phyloP scores from a whole-genome alignment of 106 monocot genomes.

The Posidonia australis region DNA sequence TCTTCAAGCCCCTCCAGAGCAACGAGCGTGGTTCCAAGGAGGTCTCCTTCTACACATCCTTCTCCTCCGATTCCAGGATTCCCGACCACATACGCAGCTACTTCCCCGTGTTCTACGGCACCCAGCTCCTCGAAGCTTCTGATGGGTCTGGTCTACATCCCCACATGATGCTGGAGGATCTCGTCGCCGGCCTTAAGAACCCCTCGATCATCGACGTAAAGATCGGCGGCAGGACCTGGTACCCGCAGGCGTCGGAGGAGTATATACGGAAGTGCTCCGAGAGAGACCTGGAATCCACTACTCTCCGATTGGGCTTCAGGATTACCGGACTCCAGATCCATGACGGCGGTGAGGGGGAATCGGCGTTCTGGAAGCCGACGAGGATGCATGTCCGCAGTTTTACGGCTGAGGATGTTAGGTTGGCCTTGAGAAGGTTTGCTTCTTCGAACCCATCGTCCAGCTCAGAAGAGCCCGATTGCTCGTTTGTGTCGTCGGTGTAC shows the following conservation, averaged over 20 bases:
- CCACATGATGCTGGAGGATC: slow-evolving; percentile 62
- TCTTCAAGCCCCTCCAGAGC: slow-evolving; percentile 77
- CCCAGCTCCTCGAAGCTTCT: slow-evolving; percentile 29
- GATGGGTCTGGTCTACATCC: slow-evolving; percentile 29
- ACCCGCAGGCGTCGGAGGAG: slow-evolving; percentile 24
- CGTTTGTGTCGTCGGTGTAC: slow-evolving; percentile 26
- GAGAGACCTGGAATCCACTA: slow-evolving; percentile 46
- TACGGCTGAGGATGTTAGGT: slow-evolving; percentile 9
- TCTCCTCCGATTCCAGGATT: slow-evolving; percentile 31
- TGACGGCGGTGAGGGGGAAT: background rate
- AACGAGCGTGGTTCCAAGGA: slow-evolving; percentile 52
- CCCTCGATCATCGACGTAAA: slow-evolving; percentile 70
- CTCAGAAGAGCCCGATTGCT: slow-evolving; percentile 18
- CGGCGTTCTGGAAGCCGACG: slow-evolving; percentile 13
- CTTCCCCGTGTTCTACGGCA: slow-evolving; percentile 72
- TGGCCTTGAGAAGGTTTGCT: slow-evolving; percentile 15
- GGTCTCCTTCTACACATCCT: slow-evolving; percentile 60
- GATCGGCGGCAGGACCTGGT: slow-evolving; percentile 78
- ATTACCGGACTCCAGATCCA: slow-evolving; percentile 54
- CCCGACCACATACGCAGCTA: slow-evolving; percentile 35
- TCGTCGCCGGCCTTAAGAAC: slow-evolving; percentile 16
- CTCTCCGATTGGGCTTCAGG: slow-evolving; percentile 50
- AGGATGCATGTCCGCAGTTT: slow-evolving; percentile 14
- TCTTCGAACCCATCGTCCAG: slow-evolving; percentile 11
- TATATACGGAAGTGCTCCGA: slow-evolving; percentile 48